Base-by-base conservation (phyloP, 805 yeast genomes). In the Candida berthetii region DNA sequence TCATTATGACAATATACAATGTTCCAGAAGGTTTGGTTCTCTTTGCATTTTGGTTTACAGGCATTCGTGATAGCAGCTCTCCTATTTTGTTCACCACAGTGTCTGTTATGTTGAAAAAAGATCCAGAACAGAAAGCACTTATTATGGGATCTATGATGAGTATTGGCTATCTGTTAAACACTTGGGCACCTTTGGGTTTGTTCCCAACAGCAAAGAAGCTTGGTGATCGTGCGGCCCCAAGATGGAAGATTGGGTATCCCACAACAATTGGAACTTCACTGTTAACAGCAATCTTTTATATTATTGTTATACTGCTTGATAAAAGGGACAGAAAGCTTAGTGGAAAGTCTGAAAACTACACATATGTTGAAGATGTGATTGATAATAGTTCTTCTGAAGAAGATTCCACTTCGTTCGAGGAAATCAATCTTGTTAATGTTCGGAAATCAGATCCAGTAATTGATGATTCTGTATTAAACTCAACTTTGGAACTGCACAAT, bases 31-130 rank as follows among this genome's bases (percentile, higher is more conserved):
- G 66, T 3, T 76, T 77, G 7, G 76, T 74, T 48, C 77, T 81
- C 78, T 77, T 74, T 58, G 82, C 78, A 1, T 78, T 68, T 59
- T 67, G 75, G 49, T 54, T 75, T 37, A 77, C 73, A 45, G 76
- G 73, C 54, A 67, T 72, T 41, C 78, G 78, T 7, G 71, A 78
- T 74, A 76, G 80, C 11, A 72, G 71, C 71, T 77, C 82, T 1
- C 76, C 81, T 0, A 76, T 73, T 1, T 55, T 76, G 11, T 78
- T 76, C 52, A 67, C 78, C 15, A 76, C 79, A 76, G 71, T 69
- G 43, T 73, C 72, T 47, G 80, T 74, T 53, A 73, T 76, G 24
- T 69, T 78, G 42, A 65, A 82, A 35, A 65, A 70, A 35, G 78
- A 77, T 46, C 68, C 73, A 8, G 70, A 74, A 43, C 68, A 70